Conservation (phyloP, 345 rosid species). For the Lepidium didymum region DNA sequence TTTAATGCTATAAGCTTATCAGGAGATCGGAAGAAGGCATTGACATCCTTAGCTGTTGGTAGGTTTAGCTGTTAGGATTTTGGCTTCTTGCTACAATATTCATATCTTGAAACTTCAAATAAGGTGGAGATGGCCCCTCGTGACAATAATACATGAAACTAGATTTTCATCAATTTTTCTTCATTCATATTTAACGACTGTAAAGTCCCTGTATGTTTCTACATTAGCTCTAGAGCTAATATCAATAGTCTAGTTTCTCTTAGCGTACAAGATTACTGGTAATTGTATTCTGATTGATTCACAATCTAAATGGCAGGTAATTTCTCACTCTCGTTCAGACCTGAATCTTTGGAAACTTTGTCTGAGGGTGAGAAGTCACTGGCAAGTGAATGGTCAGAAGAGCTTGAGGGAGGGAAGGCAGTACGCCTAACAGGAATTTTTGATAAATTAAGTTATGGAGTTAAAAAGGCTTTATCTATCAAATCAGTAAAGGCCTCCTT, state of each 20-base stretch:
- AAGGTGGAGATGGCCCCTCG: slow-evolving; percentile 4
- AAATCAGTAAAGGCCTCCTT: slow-evolving; percentile 53
- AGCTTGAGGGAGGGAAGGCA: slow-evolving; percentile 86
- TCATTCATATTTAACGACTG: not conserved
- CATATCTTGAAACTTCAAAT: slow-evolving; percentile 6
- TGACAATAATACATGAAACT: slow-evolving; percentile 1
- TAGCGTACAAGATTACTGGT: not conserved
- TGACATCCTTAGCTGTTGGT: slow-evolving; percentile 81
- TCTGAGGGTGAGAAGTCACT: slow-evolving; percentile 34
- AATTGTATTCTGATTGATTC: slow-evolving; percentile 1
- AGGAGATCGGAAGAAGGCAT: slow-evolving; percentile 70
- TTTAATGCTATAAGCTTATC: slow-evolving; percentile 67
- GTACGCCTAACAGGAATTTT: slow-evolving; percentile 77
- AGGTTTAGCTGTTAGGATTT: slow-evolving; percentile 22
- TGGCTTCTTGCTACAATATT: slow-evolving; percentile 12
- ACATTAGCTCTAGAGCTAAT: not conserved
- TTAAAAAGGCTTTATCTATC: slow-evolving; percentile 57
- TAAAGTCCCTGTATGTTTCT: not conserved
- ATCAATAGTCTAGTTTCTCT: slow-evolving; percentile 11
- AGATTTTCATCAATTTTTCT: not conserved
- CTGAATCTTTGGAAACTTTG: slow-evolving; percentile 45
- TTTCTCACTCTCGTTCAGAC: slow-evolving; percentile 86
- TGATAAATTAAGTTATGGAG: slow-evolving; percentile 73
- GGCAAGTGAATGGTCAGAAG: slow-evolving; percentile 80
- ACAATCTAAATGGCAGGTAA: slow-evolving; percentile 55